Evolutionary conservation across 257 asterid species (phyloP), one percentile per base, ranked within the genome.

Genomic region (Nicotiana benthamiana): DNA sequence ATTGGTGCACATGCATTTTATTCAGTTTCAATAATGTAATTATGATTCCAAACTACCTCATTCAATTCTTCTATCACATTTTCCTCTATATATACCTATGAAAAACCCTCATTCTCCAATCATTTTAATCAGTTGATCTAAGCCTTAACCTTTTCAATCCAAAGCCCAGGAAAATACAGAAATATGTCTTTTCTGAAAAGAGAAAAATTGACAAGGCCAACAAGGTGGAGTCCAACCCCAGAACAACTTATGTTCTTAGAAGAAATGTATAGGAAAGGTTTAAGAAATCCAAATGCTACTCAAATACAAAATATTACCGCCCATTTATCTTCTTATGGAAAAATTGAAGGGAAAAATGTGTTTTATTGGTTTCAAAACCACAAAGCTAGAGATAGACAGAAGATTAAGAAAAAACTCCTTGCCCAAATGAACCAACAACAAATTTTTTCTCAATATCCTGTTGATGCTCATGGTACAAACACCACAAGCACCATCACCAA

Each of bases 291-390:
- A 15, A 85, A 97, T 13, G 92, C 98, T 4, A 94, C 91, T 60
- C 97, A 94, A 86, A 94, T 94, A 85, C 93, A 90, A 77, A 91
- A 88, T 18, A 92, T 92, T 13, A 91, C 95, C 1, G 85, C 91
- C 6, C 92, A 88, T 79, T 89, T 94, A 13, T 82, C 93, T 30
- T 87, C 87, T 61, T 91, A 90, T 59, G 97, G 98, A 4, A 92
- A 89, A 46, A 92, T 91, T 22, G 94, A 92, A 86, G 98, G 93
- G 13, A 94, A 92, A 85, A 92, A 92, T 75, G 97, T 91, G 7
- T 94, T 94, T 62, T 94, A 92, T 82, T 94, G 97, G 97, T 92
- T 92, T 52, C 95, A 92, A 64, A 92, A 92, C 78, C 98, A 91
- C 72, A 94, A 92, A 20, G 95, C 97, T 0, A 90, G 97, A 80